Evolutionary conservation across 768 basidiomycete genomes (phyloP), one percentile per base, ranked within the genome.

Genomic region (Inosperma sp.): DNA sequence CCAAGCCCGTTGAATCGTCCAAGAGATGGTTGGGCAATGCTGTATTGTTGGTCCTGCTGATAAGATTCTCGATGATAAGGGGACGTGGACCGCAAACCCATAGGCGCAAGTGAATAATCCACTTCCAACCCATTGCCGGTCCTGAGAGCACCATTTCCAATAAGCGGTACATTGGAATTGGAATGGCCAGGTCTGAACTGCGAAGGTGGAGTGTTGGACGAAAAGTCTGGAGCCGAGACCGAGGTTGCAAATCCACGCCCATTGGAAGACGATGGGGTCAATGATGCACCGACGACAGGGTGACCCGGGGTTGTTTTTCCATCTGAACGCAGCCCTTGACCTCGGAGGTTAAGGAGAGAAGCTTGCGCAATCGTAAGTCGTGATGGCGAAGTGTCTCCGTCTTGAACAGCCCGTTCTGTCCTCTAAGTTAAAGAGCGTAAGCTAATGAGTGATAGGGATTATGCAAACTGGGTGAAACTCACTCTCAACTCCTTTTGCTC

Each of bases 401-500:
- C 86, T 54, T 79, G 81, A 10, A 68, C 54, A 10, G 72, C 56
- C 16, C 86, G 79, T 65, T 89, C 87, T 9, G 72, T 58, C 27
- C 86, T n/a, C n/a, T n/a, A n/a, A n/a, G n/a, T n/a, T n/a, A n/a
- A n/a, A n/a, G 78, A 86, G 51, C 50, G 22, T 36, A 40, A 43
- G 14, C 17, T 44, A 46, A 49, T 23, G 25, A 43, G 30, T 33
- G 45, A 55, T 44, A 47, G 34, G 40, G 23, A 17, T 12, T 34
- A 6, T 48, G 25, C 36, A 35, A 34, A 9, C 25, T 31, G 48
- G 41, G 22, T 33, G 14, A 36, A 47, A 76, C 83, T 29, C 50
- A 87, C 87, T 60, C 88, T 72, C 36, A 90, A 68, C 58, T 90
- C 87, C 48, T 88, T 69, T 62, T 90, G 87, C 60, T 89, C 88